A percentile compares a stretch with the other conserved stretches of the same genome.
Evolutionary conservation across 139 green algal genomes (phyloP).

Genomic region (Chlorella sorokiniana): DNA sequence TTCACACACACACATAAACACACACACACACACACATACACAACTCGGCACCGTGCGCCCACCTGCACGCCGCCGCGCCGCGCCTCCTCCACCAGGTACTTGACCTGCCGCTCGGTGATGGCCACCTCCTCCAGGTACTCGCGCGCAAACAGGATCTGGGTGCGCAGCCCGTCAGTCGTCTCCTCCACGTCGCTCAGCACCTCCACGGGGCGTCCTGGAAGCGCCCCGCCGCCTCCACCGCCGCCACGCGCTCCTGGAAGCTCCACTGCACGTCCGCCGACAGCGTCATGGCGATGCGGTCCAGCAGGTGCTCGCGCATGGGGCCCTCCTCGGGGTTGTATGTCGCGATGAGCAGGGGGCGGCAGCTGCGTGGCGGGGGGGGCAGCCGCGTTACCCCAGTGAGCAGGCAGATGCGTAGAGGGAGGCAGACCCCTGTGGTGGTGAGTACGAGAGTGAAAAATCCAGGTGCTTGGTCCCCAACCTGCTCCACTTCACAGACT

Average conservation of each 20-base stretch:
- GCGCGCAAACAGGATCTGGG: conserved; percentile 92
- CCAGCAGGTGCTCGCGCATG: conserved; percentile 96
- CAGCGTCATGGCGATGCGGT: conserved; percentile 96
- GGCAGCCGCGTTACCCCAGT: background rate
- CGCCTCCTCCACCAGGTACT: conserved; percentile 94
- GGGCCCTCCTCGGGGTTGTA: conserved; percentile 98
- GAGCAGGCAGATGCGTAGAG: too few species aligned
- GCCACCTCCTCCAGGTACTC: conserved; percentile 95
- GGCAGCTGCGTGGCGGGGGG: conserved; percentile 66
- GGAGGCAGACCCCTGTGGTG: too few species aligned
- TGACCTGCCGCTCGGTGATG: conserved; percentile 89
- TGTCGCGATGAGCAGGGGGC: conserved; percentile 95
- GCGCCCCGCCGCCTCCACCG: conserved; percentile 72
- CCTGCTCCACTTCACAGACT: too few species aligned
- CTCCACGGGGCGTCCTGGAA: conserved; percentile 63
- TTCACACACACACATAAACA: too few species aligned
- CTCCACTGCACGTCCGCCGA: conserved; percentile 78
- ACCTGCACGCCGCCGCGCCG: conserved; percentile 74
- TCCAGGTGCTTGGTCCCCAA: too few species aligned
- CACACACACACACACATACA: background rate
- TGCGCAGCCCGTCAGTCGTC: conserved; percentile 82
- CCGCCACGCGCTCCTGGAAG: conserved; percentile 82
- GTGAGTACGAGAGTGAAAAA: too few species aligned
- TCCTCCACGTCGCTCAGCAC: conserved; percentile 79
- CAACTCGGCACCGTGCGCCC: background rate